A percentile compares a stretch with the other conserved stretches of the same genome.
Conservation (phyloP, 2,329 filamentous ascomycete species). For the Byssothecium circinans region DNA sequence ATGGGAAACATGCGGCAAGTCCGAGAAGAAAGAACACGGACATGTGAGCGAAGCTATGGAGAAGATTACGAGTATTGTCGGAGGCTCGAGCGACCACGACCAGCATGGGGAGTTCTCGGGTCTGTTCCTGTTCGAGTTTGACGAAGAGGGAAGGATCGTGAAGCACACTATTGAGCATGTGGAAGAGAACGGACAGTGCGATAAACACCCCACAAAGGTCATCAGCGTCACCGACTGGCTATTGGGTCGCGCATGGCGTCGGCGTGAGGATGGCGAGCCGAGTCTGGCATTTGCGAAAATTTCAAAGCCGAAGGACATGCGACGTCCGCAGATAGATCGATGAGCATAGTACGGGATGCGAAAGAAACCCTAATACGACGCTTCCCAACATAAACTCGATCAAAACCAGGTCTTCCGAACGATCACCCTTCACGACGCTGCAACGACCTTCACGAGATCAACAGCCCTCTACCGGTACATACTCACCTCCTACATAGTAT, state of each 20-base stretch:
- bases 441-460: background rate
- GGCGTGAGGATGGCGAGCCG: conserved; percentile 46
- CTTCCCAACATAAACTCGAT: too few species aligned
- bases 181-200: conserved; percentile 80
- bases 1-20: conserved; percentile 73
- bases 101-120: conserved; percentile 75
- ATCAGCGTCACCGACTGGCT: conserved; percentile 95
- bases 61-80: conserved; percentile 59
- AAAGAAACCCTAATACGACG: too few species aligned
- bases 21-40: conserved; percentile 48
- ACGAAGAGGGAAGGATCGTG: conserved; percentile 77
- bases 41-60: conserved; percentile 54
- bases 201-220: conserved; percentile 79
- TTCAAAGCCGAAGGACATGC: conserved; percentile 14
- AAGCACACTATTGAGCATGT: conserved; percentile 94
- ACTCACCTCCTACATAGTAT: background rate
- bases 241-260: conserved; percentile 71
- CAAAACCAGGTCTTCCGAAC: too few species aligned
- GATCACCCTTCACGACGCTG: too few species aligned
- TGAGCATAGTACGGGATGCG: background rate
- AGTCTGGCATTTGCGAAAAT: conserved; percentile 46
- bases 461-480: background rate
- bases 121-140: conserved; percentile 94
- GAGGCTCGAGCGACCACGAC: conserved; percentile 45
- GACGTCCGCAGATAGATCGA: conserved; percentile 2